Evolutionary conservation across 1,139 yeast species (phyloP).

Genomic region (Nakaseomyces bracarensis): DNA sequence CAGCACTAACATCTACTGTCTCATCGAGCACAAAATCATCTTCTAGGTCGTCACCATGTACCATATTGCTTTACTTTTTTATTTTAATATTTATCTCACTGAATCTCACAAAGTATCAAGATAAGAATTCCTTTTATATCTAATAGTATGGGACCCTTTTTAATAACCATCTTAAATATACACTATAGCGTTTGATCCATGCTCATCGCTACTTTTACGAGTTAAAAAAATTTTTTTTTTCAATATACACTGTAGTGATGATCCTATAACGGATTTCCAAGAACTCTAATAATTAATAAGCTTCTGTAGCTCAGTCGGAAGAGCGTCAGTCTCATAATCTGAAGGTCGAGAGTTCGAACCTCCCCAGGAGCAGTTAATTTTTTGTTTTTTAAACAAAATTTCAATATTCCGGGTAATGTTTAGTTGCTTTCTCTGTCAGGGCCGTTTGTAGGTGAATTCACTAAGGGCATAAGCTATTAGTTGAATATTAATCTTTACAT

Average conservation of each 20-base stretch:
- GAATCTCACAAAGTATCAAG: not conserved
- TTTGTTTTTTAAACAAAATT: not conserved
- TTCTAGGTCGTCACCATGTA: slow-evolving; percentile 3
- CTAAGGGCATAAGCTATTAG: no score
- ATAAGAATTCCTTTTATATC: not conserved
- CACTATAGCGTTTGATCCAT: no score
- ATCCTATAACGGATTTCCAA: not conserved
- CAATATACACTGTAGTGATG: not conserved
- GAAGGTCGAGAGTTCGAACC: slow-evolving; percentile 42
- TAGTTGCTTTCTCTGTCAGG: not conserved
- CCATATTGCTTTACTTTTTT: not conserved
- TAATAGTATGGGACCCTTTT: no score
- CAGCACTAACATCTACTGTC: slow-evolving; percentile 7
- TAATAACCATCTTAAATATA: no score
- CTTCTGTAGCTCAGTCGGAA: slow-evolving; percentile 39
- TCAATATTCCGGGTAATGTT: not conserved
- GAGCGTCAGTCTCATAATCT: slow-evolving; percentile 40
- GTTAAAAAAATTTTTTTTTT: not conserved
- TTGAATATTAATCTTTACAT: no score
- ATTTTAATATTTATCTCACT: not conserved
- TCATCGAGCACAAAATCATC: slow-evolving; percentile 5
- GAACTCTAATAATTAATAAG: slow-evolving; percentile 12
- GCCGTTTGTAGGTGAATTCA: no score
- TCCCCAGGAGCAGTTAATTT: slow-evolving; percentile 40
- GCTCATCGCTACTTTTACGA: slow-evolving; percentile 6